These are phyloP conservation scores for Chlorella sp. DNA, from an alignment of 139 green algal species.

Conservation along the genomic window DNA sequence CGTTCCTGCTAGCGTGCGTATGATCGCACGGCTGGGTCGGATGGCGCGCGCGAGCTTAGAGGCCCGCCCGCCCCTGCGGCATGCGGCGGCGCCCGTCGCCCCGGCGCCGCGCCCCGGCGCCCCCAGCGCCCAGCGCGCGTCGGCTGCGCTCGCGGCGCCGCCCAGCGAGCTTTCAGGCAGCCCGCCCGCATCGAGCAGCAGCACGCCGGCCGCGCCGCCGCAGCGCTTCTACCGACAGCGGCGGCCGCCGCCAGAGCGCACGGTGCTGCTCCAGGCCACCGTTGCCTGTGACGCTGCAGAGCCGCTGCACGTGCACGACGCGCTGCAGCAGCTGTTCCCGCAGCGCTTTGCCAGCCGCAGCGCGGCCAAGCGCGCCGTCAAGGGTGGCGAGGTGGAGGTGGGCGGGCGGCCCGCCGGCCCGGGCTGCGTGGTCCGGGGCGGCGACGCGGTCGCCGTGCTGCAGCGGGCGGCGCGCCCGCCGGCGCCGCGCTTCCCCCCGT, in stretches of 20 bases:
- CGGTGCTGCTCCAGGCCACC: neutral
- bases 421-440: conserved; percentile 17
- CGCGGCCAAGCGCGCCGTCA: conserved; percentile 25
- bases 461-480: neutral
- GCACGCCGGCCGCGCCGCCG: neutral
- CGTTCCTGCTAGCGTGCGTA: too few relatives aligned
- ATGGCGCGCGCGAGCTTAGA: too few relatives aligned
- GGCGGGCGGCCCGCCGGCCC: conserved; percentile 4
- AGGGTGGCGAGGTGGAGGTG: conserved; percentile 28
- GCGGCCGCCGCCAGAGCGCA: neutral
- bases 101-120: too few relatives aligned
- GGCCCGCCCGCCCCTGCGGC: too few relatives aligned
- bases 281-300: neutral
- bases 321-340: conserved; percentile 4
- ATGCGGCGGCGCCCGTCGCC: too few relatives aligned
- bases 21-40: too few relatives aligned
- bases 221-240: neutral
- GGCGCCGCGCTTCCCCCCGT: too few relatives aligned
- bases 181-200: neutral
- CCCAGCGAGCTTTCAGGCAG: conserved; percentile 3
- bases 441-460: conserved; percentile 7
- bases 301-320: neutral
- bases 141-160: too few relatives aligned
- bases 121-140: neutral
- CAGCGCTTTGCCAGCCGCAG: conserved; percentile 27